Base-by-base conservation (phyloP, 2,329 filamentous ascomycete genomes). In the Fusarium redolens region DNA sequence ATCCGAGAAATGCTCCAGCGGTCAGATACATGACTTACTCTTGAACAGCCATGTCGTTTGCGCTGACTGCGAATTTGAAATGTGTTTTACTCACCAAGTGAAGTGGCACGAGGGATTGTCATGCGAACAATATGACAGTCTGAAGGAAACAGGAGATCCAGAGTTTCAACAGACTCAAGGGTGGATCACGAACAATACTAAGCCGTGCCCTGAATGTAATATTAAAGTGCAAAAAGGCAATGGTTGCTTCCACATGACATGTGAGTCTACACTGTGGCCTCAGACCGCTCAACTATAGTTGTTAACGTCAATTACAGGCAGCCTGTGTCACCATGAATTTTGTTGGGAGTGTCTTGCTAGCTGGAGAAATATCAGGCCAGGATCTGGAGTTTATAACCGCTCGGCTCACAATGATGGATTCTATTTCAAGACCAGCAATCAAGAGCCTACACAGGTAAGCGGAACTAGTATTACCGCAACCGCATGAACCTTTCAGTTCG, bases 221-320 rank as follows among this genome's bases (percentile, higher is more conserved):
- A 55, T 58, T 22, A 44, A 62, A 9, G 65, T 69, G 3, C 43
- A 69, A 25, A 69, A 69, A n/a, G 65, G 62, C 30, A 44, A 58
- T 18, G 51, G 37, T 20, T 67, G 66, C n/a, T 69, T 69, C 15
- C 66, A 69, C 17, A 69, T 69, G 66, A 69, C 62, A 4, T 69
- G 66, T 55, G 15, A 54, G 66, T 56, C 35, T 10, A 50, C 17
- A 17, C n/a, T 44, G 3, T 10, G 18, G 20, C 25, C 14, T 59
- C 25, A 14, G 10, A 58, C 22, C 41, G n/a, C 22, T 28, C 18
- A 30, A 37, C 20, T 40, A 15, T 38, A 17, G 7, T 30, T 47
- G 33, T 15, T 59, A 59, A 59, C 9, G 11, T 25, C 14, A 9
- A 37, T 48, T 31, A 5, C 33, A 59, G 56, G 56, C 18, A 40